phyloP scores from a whole-genome alignment of 306 rosid genomes.

The Prunus mongolica region DNA sequence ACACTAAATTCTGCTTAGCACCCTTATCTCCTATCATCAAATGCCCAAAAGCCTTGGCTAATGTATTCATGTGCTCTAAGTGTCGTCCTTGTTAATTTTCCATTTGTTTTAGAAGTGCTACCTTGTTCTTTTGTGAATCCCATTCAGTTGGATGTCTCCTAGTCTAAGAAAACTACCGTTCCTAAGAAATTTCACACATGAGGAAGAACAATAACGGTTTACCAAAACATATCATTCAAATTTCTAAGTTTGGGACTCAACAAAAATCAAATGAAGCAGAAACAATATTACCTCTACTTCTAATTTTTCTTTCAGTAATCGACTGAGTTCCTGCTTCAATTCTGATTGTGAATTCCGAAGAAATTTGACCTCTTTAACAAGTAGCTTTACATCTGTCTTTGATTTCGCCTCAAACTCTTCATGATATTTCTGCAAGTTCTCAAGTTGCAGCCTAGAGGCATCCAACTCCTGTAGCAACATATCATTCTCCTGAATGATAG shows the following conservation, averaged over 20 bases:
- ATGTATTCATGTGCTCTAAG: too few relatives aligned
- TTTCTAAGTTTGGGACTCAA: neutral
- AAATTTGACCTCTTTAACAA: conserved; percentile 81
- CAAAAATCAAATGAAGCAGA: neutral
- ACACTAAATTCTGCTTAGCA: too few relatives aligned
- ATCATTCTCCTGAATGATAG: conserved; percentile 64
- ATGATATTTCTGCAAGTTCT: conserved; percentile 57
- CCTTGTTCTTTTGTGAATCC: neutral
- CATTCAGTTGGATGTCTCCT: neutral
- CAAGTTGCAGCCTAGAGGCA: conserved; percentile 56
- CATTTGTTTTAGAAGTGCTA: neutral
- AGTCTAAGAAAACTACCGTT: neutral
- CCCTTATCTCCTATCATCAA: too few relatives aligned
- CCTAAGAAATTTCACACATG: neutral
- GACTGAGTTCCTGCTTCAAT: conserved; percentile 73
- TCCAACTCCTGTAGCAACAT: conserved; percentile 69
- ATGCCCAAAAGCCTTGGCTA: too few relatives aligned
- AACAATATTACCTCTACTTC: conserved; percentile 62
- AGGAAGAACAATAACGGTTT: neutral
- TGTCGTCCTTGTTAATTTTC: too few relatives aligned
- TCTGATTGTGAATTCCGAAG: conserved; percentile 74
- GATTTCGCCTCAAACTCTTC: conserved; percentile 78
- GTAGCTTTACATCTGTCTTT: conserved; percentile 76
- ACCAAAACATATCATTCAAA: neutral
- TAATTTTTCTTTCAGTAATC: conserved; percentile 67